Base-by-base conservation (phyloP, 352 stramenopile species). In the Globisporangium irregulare region DNA sequence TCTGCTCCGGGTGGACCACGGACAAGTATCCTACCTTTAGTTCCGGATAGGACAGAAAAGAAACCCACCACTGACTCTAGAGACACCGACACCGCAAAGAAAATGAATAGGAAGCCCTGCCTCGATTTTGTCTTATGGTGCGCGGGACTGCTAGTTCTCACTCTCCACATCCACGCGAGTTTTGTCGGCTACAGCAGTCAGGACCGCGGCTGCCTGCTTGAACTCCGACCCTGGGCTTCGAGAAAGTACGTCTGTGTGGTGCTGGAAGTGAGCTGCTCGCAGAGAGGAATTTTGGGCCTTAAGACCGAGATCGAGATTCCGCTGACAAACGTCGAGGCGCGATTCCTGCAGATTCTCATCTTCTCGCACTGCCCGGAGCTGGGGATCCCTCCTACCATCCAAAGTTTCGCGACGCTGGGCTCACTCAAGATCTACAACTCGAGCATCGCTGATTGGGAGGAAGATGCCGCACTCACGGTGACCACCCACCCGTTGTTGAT, bases 351-450 rank as follows among this genome's bases (percentile, higher is more conserved):
- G 1, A 24, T 22, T 9, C 38, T 71, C 34, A 51, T 71, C 32
- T 3, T 71, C 2, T 62, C 58, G 4, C 59, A 63, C 27, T 71
- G 66, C n/a, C 24, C 59, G 1, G 48, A 20, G 10, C 59, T 71
- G 2, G 7, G 22, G 3, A 25, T 71, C 5, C 50, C 66, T 4
- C 4, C 48, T 22, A 62, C 4, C 8, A 62, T 71, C 20, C 59
- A 54, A 24, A 20, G 5, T 9, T 50, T 71, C 18, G 14, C 50
- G 1, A 3, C 14, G 27, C 51, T 71, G 15, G 3, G 34, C 18
- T n/a, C 29, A 36, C 66, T 71, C 51, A 66, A 71, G 29, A 58
- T 71, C 34, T 29, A 62, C 50, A 67, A 71, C 29, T 46, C 43
- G 2, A 67, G 50, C 3, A n/a, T 71, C 25, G 29, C 15, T 0